Evolutionary conservation across 2,329 filamentous ascomycete species (phyloP).

Genomic region (Penicillium olsonii): DNA sequence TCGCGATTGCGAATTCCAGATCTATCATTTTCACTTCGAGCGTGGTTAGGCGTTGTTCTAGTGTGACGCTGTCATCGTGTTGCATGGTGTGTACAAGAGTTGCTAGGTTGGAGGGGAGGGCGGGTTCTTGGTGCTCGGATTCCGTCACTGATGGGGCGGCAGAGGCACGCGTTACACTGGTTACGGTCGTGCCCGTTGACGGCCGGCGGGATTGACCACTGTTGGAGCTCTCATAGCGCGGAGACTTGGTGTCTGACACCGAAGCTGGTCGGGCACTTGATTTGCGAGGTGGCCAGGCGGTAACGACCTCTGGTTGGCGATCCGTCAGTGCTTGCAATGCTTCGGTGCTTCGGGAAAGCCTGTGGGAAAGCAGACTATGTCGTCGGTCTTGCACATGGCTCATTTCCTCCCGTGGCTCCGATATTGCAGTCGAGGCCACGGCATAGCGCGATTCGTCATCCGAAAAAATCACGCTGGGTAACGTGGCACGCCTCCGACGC

Average conservation of each 20-base stretch:
- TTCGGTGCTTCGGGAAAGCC: slow-evolving; percentile 48
- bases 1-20: slow-evolving; percentile 52
- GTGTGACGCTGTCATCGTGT: slow-evolving; percentile 39
- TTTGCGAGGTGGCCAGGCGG: slow-evolving; percentile 45
- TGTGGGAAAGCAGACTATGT: slow-evolving; percentile 29
- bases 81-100: slow-evolving; percentile 43
- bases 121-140: slow-evolving; percentile 21
- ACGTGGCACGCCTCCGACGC: slow-evolving; percentile 43
- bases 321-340: slow-evolving; percentile 39
- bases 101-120: slow-evolving; percentile 38
- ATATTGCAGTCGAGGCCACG: slow-evolving; percentile 26
- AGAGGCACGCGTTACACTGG: slow-evolving; percentile 26
- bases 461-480: slow-evolving; percentile 47
- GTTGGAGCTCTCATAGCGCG: slow-evolving; percentile 32
- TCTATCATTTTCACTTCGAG: slow-evolving; percentile 54
- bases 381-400: slow-evolving; percentile 17
- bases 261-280: slow-evolving; percentile 46
- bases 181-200: slow-evolving; percentile 32
- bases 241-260: slow-evolving; percentile 33
- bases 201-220: slow-evolving; percentile 29
- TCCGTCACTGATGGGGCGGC: slow-evolving; percentile 23
- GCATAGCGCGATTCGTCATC: slow-evolving; percentile 40
- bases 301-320: slow-evolving; percentile 41
- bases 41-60: slow-evolving; percentile 51
- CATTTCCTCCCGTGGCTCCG: slow-evolving; percentile 26